Evolutionary conservation across 1,139 yeast genomes (phyloP), one percentile per base, ranked within the genome.

Genomic region (Nakaseomyces uthaithaninus): DNA sequence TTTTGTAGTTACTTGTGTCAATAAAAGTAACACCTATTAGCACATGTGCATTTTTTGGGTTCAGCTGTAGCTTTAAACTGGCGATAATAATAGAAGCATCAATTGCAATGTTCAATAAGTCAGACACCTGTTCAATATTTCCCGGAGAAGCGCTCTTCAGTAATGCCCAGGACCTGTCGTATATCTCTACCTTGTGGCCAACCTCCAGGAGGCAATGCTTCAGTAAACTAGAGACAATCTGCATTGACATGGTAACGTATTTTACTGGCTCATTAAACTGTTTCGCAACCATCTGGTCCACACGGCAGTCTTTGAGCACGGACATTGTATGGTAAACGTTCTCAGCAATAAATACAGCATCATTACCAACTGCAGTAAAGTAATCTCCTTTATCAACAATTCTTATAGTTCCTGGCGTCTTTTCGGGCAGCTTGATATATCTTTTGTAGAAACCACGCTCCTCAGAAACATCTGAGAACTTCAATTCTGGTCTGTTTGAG

Each of bases 131-230:
- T 42, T 80, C 85, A 39, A 87, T 67, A 59, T 91, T 89, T 3
- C 98, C 98, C 0, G 97, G 96, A 1, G 95, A 81, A 1, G 94
- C 96, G 38, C 72, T 65, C 45, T 72, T 72, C 23, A 72, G 46
- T 40, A 82, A 56, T 36, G 66, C 68, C 80, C 94, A 86, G 4
- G 55, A 53, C 34, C 62, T 63, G 37, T 70, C 75, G 56, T 80
- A 89, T 18, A 91, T 72, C 56, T 89, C 95, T 20, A 91, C 74
- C 57, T 85, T 85, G 46, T 68, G 66, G n/a, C 86, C 86, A 39
- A 72, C 69, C 39, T 80, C 85, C 37, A 86, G 68, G 27, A 91
- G 67, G 39, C 85, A 77, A 45, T 72, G 74, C 45, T 74, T 75
- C 49, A 89, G 64, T 39, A 87, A 74, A 42, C 73, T 77, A 19